A percentile compares a stretch with the other conserved stretches of the same genome.
Evolutionary conservation across 2,329 filamentous ascomycete species (phyloP).

Genomic region (Lecanicillium sp.): DNA sequence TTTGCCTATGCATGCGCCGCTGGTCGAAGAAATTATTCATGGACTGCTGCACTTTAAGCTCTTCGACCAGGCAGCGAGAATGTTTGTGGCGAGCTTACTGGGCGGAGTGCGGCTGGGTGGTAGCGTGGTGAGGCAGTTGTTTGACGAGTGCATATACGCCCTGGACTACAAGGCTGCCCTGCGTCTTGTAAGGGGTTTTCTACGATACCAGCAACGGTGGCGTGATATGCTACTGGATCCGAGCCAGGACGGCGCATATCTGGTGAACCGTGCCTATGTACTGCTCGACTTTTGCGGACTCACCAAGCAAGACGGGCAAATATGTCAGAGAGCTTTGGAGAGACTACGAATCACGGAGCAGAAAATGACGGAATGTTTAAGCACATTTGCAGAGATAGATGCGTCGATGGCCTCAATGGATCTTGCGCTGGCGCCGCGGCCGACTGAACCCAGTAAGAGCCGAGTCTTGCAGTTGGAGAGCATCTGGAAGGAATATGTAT

Average conservation of each 20-base stretch:
- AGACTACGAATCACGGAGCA: conserved; percentile 18
- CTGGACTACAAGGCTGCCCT: conserved; percentile 31
- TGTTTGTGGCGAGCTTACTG: conserved; percentile 31
- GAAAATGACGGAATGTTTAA: conserved; percentile 9
- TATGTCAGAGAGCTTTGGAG: conserved; percentile 12
- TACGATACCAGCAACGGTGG: conserved; percentile 17
- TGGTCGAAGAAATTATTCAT: conserved; percentile 37
- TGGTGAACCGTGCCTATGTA: conserved; percentile 23
- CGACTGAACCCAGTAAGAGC: conserved; percentile 11
- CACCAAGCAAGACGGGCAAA: conserved; percentile 1
- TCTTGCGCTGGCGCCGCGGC: neutral
- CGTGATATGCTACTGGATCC: conserved; percentile 15
- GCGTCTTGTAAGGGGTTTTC: conserved; percentile 21
- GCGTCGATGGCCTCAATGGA: no score
- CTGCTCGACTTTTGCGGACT: conserved; percentile 29
- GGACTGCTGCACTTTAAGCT: conserved; percentile 40
- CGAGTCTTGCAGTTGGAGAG: conserved; percentile 25
- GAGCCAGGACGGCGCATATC: conserved; percentile 15
- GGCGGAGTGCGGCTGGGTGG: conserved; percentile 23
- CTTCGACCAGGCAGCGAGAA: conserved; percentile 32
- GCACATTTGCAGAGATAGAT: neutral
- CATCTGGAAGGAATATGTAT: conserved; percentile 22
- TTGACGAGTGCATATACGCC: conserved; percentile 32
- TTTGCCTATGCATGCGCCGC: conserved; percentile 24
- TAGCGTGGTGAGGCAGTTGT: conserved; percentile 23